These are phyloP conservation scores for Piedraia hortae DNA, from an alignment of 2,329 filamentous ascomycete species.

Conservation along the genomic window DNA sequence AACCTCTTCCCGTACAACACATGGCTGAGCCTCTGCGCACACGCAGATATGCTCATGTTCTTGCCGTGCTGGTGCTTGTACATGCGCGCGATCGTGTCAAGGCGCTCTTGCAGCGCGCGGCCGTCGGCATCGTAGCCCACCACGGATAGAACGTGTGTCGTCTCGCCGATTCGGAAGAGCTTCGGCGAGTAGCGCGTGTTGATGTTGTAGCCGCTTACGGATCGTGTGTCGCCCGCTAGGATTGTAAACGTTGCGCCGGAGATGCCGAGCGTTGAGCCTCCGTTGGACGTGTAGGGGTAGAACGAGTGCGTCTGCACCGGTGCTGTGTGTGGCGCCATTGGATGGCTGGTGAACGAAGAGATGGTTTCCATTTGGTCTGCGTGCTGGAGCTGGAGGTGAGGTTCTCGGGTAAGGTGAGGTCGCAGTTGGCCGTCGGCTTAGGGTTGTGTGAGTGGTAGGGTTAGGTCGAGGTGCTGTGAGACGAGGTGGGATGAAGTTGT, in stretches of 20 bases:
- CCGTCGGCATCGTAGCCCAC: constrained; percentile 92
- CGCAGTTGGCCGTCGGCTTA: no score
- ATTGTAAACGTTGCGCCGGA: constrained; percentile 84
- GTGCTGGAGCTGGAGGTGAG: no score
- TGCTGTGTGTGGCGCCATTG: no score
- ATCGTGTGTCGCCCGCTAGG: constrained; percentile 87
- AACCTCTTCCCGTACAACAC: constrained; percentile 95
- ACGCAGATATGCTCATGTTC: constrained; percentile 79
- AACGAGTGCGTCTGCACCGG: no score
- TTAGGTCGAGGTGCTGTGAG: no score
- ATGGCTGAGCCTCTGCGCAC: constrained; percentile 78
- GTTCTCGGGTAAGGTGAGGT: no score
- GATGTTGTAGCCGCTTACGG: constrained; percentile 93
- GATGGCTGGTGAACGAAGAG: no score
- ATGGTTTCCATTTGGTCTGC: no score
- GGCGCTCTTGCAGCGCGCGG: constrained; percentile 70
- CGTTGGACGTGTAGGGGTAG: constrained; percentile 95
- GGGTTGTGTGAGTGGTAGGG: no score
- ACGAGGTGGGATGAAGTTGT: no score
- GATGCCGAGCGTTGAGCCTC: constrained; percentile 85
- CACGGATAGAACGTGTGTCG: constrained; percentile 70
- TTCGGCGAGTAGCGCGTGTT: constrained; percentile 89
- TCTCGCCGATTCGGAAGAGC: constrained; percentile 88
- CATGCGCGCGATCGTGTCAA: constrained; percentile 92
- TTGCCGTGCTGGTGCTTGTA: constrained; percentile 97